A percentile compares a stretch with the other conserved stretches of the same genome.
Evolutionary conservation across 2,329 filamentous ascomycete species (phyloP).

Genomic region (Hirsutella rhossiliensis): DNA sequence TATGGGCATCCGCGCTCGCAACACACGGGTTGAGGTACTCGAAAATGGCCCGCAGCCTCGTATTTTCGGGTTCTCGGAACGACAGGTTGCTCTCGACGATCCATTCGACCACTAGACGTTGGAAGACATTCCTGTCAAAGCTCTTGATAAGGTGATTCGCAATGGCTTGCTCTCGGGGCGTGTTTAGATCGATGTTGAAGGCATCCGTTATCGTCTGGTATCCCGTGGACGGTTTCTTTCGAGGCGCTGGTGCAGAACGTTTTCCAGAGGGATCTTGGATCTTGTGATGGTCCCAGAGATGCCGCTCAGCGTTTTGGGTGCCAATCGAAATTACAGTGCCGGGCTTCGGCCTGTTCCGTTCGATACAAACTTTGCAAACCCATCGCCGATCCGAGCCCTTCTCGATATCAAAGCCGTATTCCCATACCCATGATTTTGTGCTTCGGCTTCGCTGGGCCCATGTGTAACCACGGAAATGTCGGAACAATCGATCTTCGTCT

Average conservation of each 20-base stretch:
- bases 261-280: background rate
- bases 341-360: background rate
- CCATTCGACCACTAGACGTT: constrained; percentile 5
- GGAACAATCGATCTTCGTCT: background rate
- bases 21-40: constrained; percentile 6
- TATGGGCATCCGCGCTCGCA: background rate
- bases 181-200: background rate
- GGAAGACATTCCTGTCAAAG: constrained; percentile 3
- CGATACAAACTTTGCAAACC: constrained; percentile 1
- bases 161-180: background rate
- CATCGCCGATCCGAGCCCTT: background rate
- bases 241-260: background rate
- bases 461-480: background rate
- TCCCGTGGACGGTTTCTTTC: background rate
- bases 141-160: constrained; percentile 1
- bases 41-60: constrained; percentile 3
- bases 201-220: constrained; percentile 1
- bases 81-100: constrained; percentile 5
- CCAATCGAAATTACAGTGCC: too few relatives aligned
- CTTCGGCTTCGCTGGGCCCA: background rate
- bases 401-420: too few relatives aligned
- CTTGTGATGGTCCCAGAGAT: constrained; percentile 1
- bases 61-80: constrained; percentile 2
- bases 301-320: constrained; percentile 1
- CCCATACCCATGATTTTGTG: background rate